A percentile compares a stretch with the other conserved stretches of the same genome.
Conservation (phyloP, 2,329 filamentous ascomycete species). For the Tolypocladium inflatum region DNA sequence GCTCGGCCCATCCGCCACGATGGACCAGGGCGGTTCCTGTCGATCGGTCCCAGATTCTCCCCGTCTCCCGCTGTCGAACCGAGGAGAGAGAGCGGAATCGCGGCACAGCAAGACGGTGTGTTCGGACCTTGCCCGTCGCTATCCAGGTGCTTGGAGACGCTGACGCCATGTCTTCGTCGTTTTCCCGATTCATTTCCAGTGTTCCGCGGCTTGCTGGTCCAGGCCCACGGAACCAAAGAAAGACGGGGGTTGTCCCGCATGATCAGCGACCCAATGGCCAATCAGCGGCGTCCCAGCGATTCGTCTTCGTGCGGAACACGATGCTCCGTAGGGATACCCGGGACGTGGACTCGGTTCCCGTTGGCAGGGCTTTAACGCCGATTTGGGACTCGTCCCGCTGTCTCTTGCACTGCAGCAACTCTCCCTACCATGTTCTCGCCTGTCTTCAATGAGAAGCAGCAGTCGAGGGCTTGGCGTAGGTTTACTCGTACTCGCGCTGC, state of each 20-base stretch:
- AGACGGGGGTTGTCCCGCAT: neutral
- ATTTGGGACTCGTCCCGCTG: neutral
- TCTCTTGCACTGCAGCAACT: neutral
- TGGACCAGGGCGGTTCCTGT: neutral
- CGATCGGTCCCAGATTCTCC: neutral
- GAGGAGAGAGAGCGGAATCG: neutral
- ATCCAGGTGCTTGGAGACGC: neutral
- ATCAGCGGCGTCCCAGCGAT: slow-evolving; percentile 17
- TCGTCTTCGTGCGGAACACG: slow-evolving; percentile 7
- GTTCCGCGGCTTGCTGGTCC: neutral
- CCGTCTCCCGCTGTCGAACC: neutral
- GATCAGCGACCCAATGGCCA: slow-evolving; percentile 5
- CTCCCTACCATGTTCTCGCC: neutral
- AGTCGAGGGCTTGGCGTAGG: neutral
- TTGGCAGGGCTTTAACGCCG: slow-evolving; percentile 1
- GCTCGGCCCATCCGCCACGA: neutral
- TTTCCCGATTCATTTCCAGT: neutral
- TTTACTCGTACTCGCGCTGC: neutral
- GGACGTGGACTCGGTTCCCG: slow-evolving; percentile 15
- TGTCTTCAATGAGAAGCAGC: neutral
- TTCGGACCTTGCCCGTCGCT: neutral
- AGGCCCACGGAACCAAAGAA: neutral
- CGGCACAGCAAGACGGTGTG: neutral
- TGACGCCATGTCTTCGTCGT: neutral
- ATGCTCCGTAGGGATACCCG: slow-evolving; percentile 14